A percentile compares a stretch with the other conserved stretches of the same genome.
phyloP scores from a whole-genome alignment of 257 asterid species.

The Solanum ahanhuiri region DNA sequence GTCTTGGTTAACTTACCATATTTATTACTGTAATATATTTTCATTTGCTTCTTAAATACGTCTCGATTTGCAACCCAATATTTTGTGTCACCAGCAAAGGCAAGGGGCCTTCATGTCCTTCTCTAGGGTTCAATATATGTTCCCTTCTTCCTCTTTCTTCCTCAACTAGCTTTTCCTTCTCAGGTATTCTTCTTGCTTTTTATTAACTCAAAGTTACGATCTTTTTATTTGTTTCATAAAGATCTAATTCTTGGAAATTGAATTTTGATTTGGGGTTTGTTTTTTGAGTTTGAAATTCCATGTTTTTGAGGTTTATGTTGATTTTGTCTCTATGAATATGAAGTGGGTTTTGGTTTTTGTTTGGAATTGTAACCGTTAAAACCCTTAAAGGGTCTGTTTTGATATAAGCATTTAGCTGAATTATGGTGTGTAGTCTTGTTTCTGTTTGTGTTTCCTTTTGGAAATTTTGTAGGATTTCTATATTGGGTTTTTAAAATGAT shows the following conservation, averaged over 20 bases:
- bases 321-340: not conserved
- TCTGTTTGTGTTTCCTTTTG: not conserved
- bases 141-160: not conserved
- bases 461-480: not conserved
- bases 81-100: not conserved
- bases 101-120: not conserved
- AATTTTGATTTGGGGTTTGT: not conserved
- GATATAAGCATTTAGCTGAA: not conserved
- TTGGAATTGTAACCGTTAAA: not conserved
- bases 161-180: not conserved
- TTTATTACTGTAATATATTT: not conserved
- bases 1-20: not conserved
- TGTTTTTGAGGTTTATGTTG: not conserved
- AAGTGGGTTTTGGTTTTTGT: not conserved
- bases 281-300: not conserved
- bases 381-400: not conserved
- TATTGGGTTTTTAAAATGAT: not conserved
- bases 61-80: not conserved
- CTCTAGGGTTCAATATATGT: not conserved
- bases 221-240: not conserved
- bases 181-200: not conserved
- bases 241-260: not conserved
- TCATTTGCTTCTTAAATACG: slow-evolving; percentile 1
- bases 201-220: not conserved
- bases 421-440: not conserved